Conservation (phyloP, 345 rosid genomes). For the Syzygium grande region DNA sequence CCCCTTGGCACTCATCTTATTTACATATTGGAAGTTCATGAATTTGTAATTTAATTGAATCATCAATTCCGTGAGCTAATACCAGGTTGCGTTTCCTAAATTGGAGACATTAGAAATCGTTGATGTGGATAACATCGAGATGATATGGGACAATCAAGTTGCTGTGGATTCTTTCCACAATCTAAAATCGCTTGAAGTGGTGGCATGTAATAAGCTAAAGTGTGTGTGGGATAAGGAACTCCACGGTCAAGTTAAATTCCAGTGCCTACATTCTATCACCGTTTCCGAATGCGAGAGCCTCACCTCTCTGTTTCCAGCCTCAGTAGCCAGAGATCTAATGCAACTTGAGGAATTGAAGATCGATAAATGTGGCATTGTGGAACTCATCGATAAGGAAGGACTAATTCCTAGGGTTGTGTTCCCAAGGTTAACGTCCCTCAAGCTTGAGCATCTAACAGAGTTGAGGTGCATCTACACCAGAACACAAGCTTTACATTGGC, state of each 20-base stretch:
- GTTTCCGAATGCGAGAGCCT: fast-evolving
- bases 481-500: not conserved
- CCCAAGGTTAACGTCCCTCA: too few relatives aligned
- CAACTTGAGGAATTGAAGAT: too few relatives aligned
- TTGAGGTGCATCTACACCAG: not conserved
- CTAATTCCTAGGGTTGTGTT: too few relatives aligned
- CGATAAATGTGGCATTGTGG: too few relatives aligned
- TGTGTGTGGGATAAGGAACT: not conserved
- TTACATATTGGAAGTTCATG: too few relatives aligned
- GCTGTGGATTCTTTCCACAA: fast-evolving
- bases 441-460: too few relatives aligned
- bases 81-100: not conserved
- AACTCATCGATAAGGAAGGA: too few relatives aligned
- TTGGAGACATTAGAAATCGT: not conserved
- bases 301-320: too few relatives aligned
- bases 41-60: too few relatives aligned
- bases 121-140: fast-evolving
- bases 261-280: fast-evolving
- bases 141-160: not conserved
- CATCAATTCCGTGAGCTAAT: fast-evolving
- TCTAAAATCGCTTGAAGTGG: not conserved
- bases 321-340: too few relatives aligned
- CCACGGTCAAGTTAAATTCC: not conserved
- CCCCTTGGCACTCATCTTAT: not conserved
- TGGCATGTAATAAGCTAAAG: not conserved